Evolutionary conservation across 306 rosid species (phyloP), one percentile per base, ranked within the genome.

Genomic region (Potentilla sterilis): DNA sequence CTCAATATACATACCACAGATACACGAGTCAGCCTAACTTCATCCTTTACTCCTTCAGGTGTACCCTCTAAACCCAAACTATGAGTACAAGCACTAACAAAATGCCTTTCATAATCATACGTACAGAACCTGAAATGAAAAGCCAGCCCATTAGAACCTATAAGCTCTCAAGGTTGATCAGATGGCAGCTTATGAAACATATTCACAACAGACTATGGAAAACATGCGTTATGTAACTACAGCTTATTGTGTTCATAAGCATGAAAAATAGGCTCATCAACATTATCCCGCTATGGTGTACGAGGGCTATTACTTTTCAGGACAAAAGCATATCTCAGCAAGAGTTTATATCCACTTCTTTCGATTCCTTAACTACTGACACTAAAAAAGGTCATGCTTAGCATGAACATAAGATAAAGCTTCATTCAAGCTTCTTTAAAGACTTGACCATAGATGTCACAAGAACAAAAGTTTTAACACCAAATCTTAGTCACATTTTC

Each of bases 41-140:
- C 95, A 86, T 94, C 96, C 88, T 94, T 97, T 66, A 94, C 97
- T 86, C 98, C 98, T 73, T 94, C 96, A 61, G 96, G 97, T 3
- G 98, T 94, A 55, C 95, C 96, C 72, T 94, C 98, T 79, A 90
- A 84, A 78, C 96, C 98, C 81, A 94, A 89, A 84, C 91, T 92
- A 35, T 96, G 96, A 58, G 98, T 94, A 79, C 98, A 94, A 22
- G 98, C 98, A 78, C 98, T 91, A 44, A 90, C 97, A 72, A 94
- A 94, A 79, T 94, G 98, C 81, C 97, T 86, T 38, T 96, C 98
- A 81, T 94, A 91, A 83, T 94, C 98, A 67, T 94, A 94, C 48
- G 98, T 94, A 76, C 91, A 93, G 84, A 94, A 94, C 51, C 98
- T 94, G 88, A 76, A 85, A 67, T 73, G 74, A 76, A 66, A 42